These are phyloP conservation scores for Bryoglossum gracile DNA, from an alignment of 495 filamentous ascomycete species.

Conservation along the genomic window DNA sequence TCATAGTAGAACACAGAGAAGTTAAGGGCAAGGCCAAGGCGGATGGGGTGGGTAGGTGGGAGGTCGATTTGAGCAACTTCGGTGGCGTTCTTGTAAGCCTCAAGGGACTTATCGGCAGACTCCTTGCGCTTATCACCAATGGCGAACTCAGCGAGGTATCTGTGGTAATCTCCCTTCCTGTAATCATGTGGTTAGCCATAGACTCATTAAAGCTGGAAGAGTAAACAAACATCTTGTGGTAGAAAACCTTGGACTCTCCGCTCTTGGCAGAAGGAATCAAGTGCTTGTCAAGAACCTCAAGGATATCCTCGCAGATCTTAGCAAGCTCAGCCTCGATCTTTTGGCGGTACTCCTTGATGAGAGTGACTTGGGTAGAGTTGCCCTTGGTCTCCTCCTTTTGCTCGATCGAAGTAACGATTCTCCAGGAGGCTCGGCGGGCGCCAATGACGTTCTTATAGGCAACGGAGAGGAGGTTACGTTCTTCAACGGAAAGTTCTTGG, in stretches of 20 bases:
- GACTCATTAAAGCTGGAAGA: neutral
- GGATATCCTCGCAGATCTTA: slow-evolving; percentile 99
- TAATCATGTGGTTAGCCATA: slow-evolving; percentile 9
- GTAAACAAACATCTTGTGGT: slow-evolving; percentile 92
- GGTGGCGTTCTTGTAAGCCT: slow-evolving; percentile 98
- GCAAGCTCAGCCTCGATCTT: slow-evolving; percentile 98
- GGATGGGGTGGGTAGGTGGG: slow-evolving; percentile 97
- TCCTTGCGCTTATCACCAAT: slow-evolving; percentile 95
- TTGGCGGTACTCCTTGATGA: slow-evolving; percentile 99
- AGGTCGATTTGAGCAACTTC: slow-evolving; percentile 98
- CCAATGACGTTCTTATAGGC: slow-evolving; percentile 99
- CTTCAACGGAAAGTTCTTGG: slow-evolving; percentile 96
- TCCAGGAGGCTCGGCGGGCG: slow-evolving; percentile 97
- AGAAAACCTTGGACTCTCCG: slow-evolving; percentile 99
- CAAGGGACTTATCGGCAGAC: slow-evolving; percentile 91
- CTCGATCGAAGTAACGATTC: slow-evolving; percentile 99
- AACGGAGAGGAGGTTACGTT: slow-evolving; percentile 97
- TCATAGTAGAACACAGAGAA: slow-evolving; percentile 99
- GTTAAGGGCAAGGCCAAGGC: slow-evolving; percentile 95
- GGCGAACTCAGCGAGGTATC: slow-evolving; percentile 98
- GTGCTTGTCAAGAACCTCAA: slow-evolving; percentile 92
- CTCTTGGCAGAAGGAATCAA: slow-evolving; percentile 93
- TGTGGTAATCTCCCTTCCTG: slow-evolving; percentile 99
- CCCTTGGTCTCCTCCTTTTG: slow-evolving; percentile 99
- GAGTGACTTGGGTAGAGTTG: slow-evolving; percentile 81